Base-by-base conservation (phyloP, 345 rosid species). In the Syzygium oleosum region DNA sequence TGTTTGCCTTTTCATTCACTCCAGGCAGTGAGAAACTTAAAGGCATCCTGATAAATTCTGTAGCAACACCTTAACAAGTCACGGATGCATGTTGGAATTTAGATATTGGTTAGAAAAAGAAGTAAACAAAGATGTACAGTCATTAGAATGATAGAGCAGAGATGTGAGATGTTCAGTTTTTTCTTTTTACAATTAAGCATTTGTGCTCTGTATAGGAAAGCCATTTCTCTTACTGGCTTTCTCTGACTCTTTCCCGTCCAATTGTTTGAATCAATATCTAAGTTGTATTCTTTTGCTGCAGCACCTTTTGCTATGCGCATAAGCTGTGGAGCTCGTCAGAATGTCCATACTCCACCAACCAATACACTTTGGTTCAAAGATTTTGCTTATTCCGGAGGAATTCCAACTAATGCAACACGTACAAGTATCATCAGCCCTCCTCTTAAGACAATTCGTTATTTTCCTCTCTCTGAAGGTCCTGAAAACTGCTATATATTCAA, bases 261-360 rank as follows among this genome's bases (percentile, higher is more conserved):
- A 38, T 38, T 38, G 49, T 73, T 73, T 19, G 27, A 38, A 73
- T 73, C 25, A 38, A 73, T 5, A 73, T 73, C 49, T 73, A 9
- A 78, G 12, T 3, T 43, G 38, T 52, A 16, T 80, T 14, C 27
- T 84, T 63, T 12, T 87, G 52, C 52, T 8, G 29, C 93, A 98
- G 99, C 91, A 38, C 99, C 99, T 29, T 98, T 93, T 95, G 98
- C 93, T 3, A 91, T 97, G 92, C 95, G 98, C 86, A 96, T 98
- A 59, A 98, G 99, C 89, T 97, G 99, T 88, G 99, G 99, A 86
- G 93, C 98, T 53, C 92, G 99, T 38, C 88, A 88, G 10, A 89
- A 94, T 90, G 92, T 96, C 58, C 92, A 88, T 63, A 94, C 97
- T 0, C 88, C 92, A 23, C 99, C 98, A 84, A 96, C 97, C 49